These are phyloP conservation scores for Xanthoconium stramineum DNA, from an alignment of 768 basidiomycete species.

Conservation along the genomic window DNA sequence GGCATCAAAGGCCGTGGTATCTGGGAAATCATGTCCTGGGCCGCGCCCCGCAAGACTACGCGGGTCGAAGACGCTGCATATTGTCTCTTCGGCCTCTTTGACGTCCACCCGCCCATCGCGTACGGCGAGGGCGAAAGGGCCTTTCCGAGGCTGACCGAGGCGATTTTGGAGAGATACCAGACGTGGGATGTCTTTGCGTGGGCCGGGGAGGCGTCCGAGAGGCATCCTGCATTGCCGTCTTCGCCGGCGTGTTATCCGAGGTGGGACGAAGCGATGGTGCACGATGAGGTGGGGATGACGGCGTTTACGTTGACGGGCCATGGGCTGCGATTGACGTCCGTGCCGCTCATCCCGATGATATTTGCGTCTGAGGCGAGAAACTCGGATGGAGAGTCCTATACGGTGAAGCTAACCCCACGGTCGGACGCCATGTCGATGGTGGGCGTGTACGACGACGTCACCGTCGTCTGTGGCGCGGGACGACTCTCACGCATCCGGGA, in stretches of 20 bases:
- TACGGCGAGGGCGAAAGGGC: conserved; percentile 33
- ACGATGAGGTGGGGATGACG: conserved; percentile 9
- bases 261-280: conserved; percentile 14
- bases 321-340: conserved; percentile 17
- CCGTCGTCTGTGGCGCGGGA: conserved; percentile 14
- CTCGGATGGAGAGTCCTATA: background rate
- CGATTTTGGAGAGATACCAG: conserved; percentile 7
- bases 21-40: conserved; percentile 32
- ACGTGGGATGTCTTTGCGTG: conserved; percentile 28
- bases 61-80: conserved; percentile 29
- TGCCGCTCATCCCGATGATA: conserved; percentile 21
- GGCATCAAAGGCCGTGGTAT: conserved; percentile 13
- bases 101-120: conserved; percentile 19
- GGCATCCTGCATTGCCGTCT: conserved; percentile 17
- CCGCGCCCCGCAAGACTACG: conserved; percentile 28
- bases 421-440: background rate
- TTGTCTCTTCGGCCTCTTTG: conserved; percentile 27
- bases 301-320: conserved; percentile 12
- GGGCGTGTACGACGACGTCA: conserved; percentile 12
- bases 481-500: conserved; percentile 13
- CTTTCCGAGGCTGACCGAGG: conserved; percentile 26
- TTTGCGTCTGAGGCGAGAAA: conserved; percentile 1
- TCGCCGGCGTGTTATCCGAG: conserved; percentile 21
- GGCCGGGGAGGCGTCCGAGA: conserved; percentile 19
- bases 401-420: conserved; percentile 12